A percentile compares a stretch with the other conserved stretches of the same genome.
These are phyloP conservation scores for Nakataea oryzae DNA, from an alignment of 2,329 filamentous ascomycete genomes.

Conservation along the genomic window DNA sequence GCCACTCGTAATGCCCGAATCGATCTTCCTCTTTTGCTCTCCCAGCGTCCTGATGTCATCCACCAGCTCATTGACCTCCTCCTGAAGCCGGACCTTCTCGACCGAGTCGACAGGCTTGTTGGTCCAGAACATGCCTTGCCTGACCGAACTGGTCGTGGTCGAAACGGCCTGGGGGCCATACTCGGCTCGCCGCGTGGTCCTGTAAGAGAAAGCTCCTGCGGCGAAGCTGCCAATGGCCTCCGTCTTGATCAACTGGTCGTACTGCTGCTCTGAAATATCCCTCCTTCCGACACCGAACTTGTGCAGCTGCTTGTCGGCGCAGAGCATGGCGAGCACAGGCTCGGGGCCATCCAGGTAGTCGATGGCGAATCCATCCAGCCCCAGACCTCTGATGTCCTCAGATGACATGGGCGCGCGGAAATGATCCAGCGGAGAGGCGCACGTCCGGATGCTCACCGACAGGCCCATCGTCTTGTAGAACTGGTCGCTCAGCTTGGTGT, in stretches of 20 bases:
- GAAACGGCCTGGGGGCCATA: slow-evolving; percentile 69
- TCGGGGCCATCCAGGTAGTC: slow-evolving; percentile 74
- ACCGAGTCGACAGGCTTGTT: slow-evolving; percentile 62
- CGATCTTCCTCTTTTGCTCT: slow-evolving; percentile 20
- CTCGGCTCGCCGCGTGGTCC: slow-evolving; percentile 61
- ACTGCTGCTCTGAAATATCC: slow-evolving; percentile 58
- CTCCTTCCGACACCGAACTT: slow-evolving; percentile 52
- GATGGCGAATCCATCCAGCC: slow-evolving; percentile 71
- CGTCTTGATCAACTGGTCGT: slow-evolving; percentile 49
- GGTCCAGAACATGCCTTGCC: slow-evolving; percentile 59
- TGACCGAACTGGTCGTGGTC: slow-evolving; percentile 53
- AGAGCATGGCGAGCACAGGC: slow-evolving; percentile 80
- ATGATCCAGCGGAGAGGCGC: slow-evolving; percentile 37
- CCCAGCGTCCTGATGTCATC: slow-evolving; percentile 23
- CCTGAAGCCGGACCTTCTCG: slow-evolving; percentile 51
- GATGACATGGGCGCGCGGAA: slow-evolving; percentile 44
- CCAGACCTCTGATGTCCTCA: slow-evolving; percentile 45
- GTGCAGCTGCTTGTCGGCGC: slow-evolving; percentile 60
- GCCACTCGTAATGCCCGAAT: slow-evolving; percentile 25
- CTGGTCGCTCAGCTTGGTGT: slow-evolving; percentile 57
- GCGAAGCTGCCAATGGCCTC: slow-evolving; percentile 58
- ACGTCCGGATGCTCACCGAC: slow-evolving; percentile 62
- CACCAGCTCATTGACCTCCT: slow-evolving; percentile 33
- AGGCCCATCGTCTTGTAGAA: slow-evolving; percentile 55
- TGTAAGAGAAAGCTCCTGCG: slow-evolving; percentile 53